Percentiles rank a stretch among this genome's conserved stretches.
Evolutionary conservation across 1,139 yeast species (phyloP).

Genomic region (Kurtzmaniella quercitrusa): DNA sequence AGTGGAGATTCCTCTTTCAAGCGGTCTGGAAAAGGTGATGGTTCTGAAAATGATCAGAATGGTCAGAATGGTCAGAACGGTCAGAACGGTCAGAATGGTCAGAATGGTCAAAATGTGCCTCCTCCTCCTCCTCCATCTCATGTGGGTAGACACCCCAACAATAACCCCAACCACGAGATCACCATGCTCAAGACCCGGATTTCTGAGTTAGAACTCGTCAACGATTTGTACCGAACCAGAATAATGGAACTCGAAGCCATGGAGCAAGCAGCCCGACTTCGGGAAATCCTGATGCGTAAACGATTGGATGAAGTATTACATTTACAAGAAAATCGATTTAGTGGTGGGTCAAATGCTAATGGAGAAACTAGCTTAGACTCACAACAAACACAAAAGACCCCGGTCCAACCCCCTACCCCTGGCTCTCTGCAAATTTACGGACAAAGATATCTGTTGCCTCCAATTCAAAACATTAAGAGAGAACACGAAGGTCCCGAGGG

Average conservation of each 20-base stretch:
- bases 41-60: constrained; percentile 14
- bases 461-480: constrained; percentile 6
- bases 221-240: constrained; percentile 78
- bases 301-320: constrained; percentile 43
- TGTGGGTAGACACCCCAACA: constrained; percentile 7
- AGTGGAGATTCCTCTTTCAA: not conserved
- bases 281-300: constrained; percentile 47
- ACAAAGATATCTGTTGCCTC: constrained; percentile 6
- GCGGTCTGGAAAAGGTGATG: constrained; percentile 10
- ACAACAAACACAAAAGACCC: not conserved
- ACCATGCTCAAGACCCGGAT: constrained; percentile 67
- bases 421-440: constrained; percentile 2
- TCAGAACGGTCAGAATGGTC: constrained; percentile 11
- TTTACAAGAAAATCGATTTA: constrained; percentile 15
- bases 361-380: constrained; percentile 2
- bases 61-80: constrained; percentile 10
- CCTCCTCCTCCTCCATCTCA: constrained; percentile 10
- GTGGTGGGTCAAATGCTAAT: not conserved
- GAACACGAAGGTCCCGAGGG: constrained; percentile 5
- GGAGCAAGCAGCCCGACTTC: constrained; percentile 55
- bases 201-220: constrained; percentile 85
- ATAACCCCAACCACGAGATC: constrained; percentile 33
- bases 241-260: constrained; percentile 75
- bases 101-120: constrained; percentile 10
- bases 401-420: not conserved